Percentiles rank a stretch among this genome's conserved stretches.
Evolutionary conservation across 1,139 yeast genomes (phyloP).

Genomic region (Citeromyces siamensis): DNA sequence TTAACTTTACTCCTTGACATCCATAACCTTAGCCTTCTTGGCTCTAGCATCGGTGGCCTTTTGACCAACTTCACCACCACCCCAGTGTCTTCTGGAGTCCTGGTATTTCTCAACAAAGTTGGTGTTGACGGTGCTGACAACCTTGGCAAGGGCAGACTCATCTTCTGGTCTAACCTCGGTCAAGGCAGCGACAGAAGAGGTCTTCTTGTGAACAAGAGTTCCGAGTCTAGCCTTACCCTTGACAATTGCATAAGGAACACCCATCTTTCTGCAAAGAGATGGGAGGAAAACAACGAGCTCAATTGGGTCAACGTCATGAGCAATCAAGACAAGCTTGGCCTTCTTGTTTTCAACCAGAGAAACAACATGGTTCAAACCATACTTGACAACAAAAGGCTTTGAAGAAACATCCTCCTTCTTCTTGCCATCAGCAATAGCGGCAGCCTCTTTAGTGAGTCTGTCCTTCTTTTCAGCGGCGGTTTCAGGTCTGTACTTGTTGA

Average conservation of each 20-base stretch:
- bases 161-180: constrained; percentile 92
- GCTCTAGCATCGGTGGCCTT: constrained; percentile 71
- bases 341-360: constrained; percentile 95
- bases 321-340: constrained; percentile 92
- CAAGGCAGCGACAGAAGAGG: constrained; percentile 93
- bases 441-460: constrained; percentile 97
- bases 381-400: constrained; percentile 93
- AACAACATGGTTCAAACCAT: constrained; percentile 98
- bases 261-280: constrained; percentile 98
- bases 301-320: constrained; percentile 98
- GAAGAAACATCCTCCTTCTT: constrained; percentile 90
- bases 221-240: constrained; percentile 99
- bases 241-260: constrained; percentile 96
- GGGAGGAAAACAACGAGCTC: constrained; percentile 95
- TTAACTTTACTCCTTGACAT: constrained; percentile 3
- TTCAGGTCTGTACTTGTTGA: constrained; percentile 99
- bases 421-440: constrained; percentile 97
- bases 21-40: constrained; percentile 27
- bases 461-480: constrained; percentile 95
- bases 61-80: constrained; percentile 97
- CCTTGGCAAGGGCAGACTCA: constrained; percentile 87
- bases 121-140: constrained; percentile 83
- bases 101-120: constrained; percentile 91
- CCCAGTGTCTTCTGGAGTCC: constrained; percentile 97
- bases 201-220: constrained; percentile 93